Evolutionary conservation across 2,329 filamentous ascomycete genomes (phyloP), one percentile per base, ranked within the genome.

Genomic region (Fusarium praegraminearum): DNA sequence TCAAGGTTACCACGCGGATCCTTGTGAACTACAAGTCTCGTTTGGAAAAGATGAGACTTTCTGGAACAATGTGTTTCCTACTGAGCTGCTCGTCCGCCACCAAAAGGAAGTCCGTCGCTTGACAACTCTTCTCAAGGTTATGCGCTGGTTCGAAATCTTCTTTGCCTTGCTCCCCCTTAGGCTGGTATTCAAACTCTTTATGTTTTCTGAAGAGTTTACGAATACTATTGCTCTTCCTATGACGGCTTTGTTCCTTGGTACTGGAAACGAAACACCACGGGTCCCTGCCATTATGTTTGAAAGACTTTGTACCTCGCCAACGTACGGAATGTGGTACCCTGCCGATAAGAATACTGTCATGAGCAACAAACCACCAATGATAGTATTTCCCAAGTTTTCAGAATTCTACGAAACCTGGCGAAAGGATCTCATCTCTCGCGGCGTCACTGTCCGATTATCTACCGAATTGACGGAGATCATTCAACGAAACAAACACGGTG

Each of bases 111-210:
- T 69, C 0, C 60, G 66, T 3, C 59, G 66, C 1, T 1, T 69
- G 33, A 69, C 66, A 1, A 61, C 51, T 3, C 28, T 69, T 16
- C 66, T 69, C 41, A 69, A 69, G n/a, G 40, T 69, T 1, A 69
- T 69, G 65, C 66, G 66, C 8, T 69, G 66, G 66, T 69, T 69
- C 0, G 66, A 69, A 22, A 49, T 69, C 1, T 69, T 69, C 41
- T 69, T 69, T 20, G 66, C 65, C 1, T 4, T 69, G 1, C 36
- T 69, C 0, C 66, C 66, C 1, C 20, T 69, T 0, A 65, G 20
- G 7, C 51, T 69, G 0, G 66, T 69, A 1, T 69, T 69, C 3
- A 69, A 65, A 2, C 10, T 69, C 0, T 69, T 69, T 3, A n/a
- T 55, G 0, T 69, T 69, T 16, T 69, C 66, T 0, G 66, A 69